Percentiles rank a stretch among this genome's conserved stretches.
These are phyloP conservation scores for Takashimella koratensis DNA, from an alignment of 1,284 basidiomycete species.

Conservation along the genomic window DNA sequence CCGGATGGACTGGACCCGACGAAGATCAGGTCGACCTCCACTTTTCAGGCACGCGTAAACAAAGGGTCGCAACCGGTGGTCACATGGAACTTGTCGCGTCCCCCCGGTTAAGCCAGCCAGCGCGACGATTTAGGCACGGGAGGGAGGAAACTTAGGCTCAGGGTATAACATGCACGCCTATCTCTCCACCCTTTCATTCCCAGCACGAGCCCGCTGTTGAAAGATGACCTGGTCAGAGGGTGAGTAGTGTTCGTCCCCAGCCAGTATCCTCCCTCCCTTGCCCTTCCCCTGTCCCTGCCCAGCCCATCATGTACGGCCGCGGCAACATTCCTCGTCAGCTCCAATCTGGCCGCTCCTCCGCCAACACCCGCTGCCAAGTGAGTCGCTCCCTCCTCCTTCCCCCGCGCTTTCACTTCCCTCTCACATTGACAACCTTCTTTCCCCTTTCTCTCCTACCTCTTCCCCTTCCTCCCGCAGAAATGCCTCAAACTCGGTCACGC, in stretches of 20 bases:
- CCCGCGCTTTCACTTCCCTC: neutral
- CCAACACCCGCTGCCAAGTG: conserved; percentile 47
- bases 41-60: neutral
- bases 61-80: no score
- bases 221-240: no score
- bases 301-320: conserved; percentile 25
- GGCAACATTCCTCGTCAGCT: conserved; percentile 35
- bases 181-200: no score
- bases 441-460: neutral
- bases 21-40: neutral
- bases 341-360: conserved; percentile 29
- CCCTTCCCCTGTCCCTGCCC: neutral
- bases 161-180: no score
- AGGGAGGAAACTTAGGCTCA: no score
- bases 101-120: no score
- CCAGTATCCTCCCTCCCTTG: no score
- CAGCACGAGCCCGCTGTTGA: no score
- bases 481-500: conserved; percentile 46
- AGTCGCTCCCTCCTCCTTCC: conserved; percentile 5
- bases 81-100: no score
- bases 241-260: no score
- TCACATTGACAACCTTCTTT: neutral
- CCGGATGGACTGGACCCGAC: no score
- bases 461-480: conserved; percentile 23
- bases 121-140: no score